Conservation (phyloP, 129 eudicot genomes). For the Helianthus tuberosus region DNA sequence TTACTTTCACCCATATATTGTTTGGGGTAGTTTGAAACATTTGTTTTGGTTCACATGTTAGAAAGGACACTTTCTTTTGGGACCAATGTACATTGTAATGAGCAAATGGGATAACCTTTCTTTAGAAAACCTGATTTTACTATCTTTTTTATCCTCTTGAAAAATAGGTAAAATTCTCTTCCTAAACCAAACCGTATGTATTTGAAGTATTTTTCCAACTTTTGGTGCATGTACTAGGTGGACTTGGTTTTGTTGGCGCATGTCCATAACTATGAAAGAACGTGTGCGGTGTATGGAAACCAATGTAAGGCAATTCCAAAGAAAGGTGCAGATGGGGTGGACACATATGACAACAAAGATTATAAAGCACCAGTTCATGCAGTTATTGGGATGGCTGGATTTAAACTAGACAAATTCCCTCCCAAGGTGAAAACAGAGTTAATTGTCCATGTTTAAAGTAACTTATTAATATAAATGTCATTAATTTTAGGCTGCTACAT, state of each 20-base stretch:
- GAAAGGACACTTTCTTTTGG: background rate
- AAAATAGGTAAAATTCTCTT: background rate
- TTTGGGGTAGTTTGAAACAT: too few relatives aligned
- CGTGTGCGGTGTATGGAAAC: conserved; percentile 66
- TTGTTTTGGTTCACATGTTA: background rate
- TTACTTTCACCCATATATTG: too few relatives aligned
- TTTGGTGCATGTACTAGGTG: conserved; percentile 46
- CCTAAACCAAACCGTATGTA: background rate
- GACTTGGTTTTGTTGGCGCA: conserved; percentile 87
- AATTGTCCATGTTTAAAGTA: background rate
- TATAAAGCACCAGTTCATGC: conserved; percentile 87
- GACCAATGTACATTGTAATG: background rate
- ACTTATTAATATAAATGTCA: background rate
- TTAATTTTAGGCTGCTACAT: conserved; percentile 42
- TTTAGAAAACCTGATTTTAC: background rate
- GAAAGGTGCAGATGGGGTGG: conserved; percentile 67
- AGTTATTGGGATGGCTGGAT: conserved; percentile 97
- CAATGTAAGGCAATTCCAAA: conserved; percentile 71
- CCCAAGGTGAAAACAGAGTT: conserved; percentile 35
- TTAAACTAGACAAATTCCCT: conserved; percentile 64
- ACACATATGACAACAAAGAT: conserved; percentile 63
- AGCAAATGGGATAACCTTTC: background rate
- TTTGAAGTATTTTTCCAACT: background rate
- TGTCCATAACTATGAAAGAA: conserved; percentile 96
- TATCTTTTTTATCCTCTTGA: background rate